Base-by-base conservation (phyloP, 2,329 filamentous ascomycete species). In the Chaetoscypha palmicola region DNA sequence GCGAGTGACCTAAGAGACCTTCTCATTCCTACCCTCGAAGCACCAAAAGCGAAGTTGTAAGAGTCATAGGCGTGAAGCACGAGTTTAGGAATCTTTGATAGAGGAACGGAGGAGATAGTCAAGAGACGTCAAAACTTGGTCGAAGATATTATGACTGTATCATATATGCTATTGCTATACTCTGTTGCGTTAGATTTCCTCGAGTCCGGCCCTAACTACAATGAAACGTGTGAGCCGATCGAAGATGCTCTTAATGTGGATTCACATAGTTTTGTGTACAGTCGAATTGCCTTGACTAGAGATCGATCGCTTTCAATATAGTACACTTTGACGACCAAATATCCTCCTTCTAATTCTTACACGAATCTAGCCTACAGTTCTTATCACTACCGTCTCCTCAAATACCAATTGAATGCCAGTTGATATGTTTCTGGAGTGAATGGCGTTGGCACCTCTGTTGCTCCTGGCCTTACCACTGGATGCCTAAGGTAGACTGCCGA, bases 401-500 rank as follows among this genome's bases (percentile, higher is more conserved):
- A 66, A 66, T 97, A 98, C 91, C 91, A 98, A 65, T 87, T 90
- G 66, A 90, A 94, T 0, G 89, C 88, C 61, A 94, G 68, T 64
- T 89, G 86, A 62, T 76, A 81, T n/a, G 81, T 75, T 52, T 78
- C 69, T 45, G 76, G 70, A 39, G 70, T 66, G 66, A 89, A 96
- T 14, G 91, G 91, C 19, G 86, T 88, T 1, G 91, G 91, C 48
- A 91, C 83, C 65, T 91, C 92, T 3, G 85, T 81, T 53, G 78
- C 59, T 9, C 90, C 89, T 2, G 83, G 83, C 48, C 90, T 76
- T 20, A 88, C 92, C 33, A 97, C 91, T 0, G 92, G 92, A 69
- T 98, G 91, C 46, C 92, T 77, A 50, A 98, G 69, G 65, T 98
- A 98, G 31, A 98, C 89, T 9, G 92, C 92, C 1, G 90, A 83